Evolutionary conservation across 495 filamentous ascomycete genomes (phyloP).

Genomic region (Penicillium steckii): DNA sequence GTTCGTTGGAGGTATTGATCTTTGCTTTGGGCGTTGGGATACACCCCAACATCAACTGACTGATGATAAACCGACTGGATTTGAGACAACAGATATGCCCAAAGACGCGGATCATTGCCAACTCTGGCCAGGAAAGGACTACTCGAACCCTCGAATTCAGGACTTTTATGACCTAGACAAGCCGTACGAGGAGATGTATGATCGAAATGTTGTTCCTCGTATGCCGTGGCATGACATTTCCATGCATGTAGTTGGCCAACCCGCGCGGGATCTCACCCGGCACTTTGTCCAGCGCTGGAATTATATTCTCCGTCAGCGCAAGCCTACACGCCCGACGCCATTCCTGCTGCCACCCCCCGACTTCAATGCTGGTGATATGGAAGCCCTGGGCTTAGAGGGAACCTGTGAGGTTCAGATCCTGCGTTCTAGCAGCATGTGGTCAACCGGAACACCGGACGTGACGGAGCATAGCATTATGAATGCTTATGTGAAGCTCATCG

Average conservation of each 20-base stretch:
- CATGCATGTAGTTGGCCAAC: slow-evolving; percentile 98
- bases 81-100: slow-evolving; percentile 71
- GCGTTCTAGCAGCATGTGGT: slow-evolving; percentile 87
- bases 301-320: slow-evolving; percentile 90
- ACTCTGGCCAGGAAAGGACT: slow-evolving; percentile 97
- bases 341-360: slow-evolving; percentile 93
- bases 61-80: slow-evolving; percentile 94
- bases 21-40: slow-evolving; percentile 98
- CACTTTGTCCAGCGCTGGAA: slow-evolving; percentile 99
- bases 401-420: slow-evolving; percentile 97
- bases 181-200: slow-evolving; percentile 99
- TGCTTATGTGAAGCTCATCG: slow-evolving; percentile 92
- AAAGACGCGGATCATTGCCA: slow-evolving; percentile 95
- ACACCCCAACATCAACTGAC: slow-evolving; percentile 86
- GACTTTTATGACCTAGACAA: slow-evolving; percentile 94
- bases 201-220: slow-evolving; percentile 77
- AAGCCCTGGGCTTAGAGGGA: slow-evolving; percentile 82
- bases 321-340: slow-evolving; percentile 90
- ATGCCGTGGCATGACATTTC: slow-evolving; percentile 99
- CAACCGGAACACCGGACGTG: slow-evolving; percentile 76
- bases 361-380: slow-evolving; percentile 79
- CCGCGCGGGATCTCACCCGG: slow-evolving; percentile 87
- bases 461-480: slow-evolving; percentile 94
- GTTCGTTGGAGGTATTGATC: slow-evolving; percentile 93
- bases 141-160: slow-evolving; percentile 91